Evolutionary conservation across 2,329 filamentous ascomycete genomes (phyloP), one percentile per base, ranked within the genome.

Genomic region (Diaporthe vexans): DNA sequence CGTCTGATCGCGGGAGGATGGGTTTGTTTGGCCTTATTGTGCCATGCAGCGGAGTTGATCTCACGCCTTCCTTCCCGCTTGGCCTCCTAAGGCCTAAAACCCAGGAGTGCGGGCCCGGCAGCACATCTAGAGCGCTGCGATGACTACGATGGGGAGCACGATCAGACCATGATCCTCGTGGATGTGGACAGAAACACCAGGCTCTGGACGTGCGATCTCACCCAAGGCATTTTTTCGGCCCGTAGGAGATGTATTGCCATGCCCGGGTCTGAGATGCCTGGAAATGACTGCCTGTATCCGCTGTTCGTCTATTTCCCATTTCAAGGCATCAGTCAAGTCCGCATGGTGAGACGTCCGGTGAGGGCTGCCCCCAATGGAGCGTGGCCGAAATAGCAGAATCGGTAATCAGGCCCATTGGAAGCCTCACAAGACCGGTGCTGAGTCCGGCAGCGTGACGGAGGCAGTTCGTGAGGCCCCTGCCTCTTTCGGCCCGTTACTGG

Each of bases 401-500:
- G 37, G 35, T 33, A 17, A 9, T 52, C 29, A 15, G 15, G 46
- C 21, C 52, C 40, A 21, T 35, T 37, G 40, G 46, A 35, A 51
- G 37, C 46, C 70, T 61, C 17, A 54, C 33, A 63, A 56, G 57
- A 13, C 57, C 46, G 46, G 70, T 54, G 35, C 46, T 52, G 1
- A 54, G 57, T 72, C 57, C 54, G n/a, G 51, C 35, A 33, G 43
- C 70, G 35, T 21, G 46, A 72, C 57, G 59, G 57, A 72, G 57
- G 59, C 54, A 72, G n/a, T 63, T 72, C 17, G 48, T 72, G 48
- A 72, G 35, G 48, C 33, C 57, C 59, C 35, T 56, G 70, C 57
- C 48, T 43, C 70, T 72, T 72, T 72, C 70, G 57, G 70, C 57
- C 70, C 70, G 70, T 72, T 46, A 37, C 54, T 48, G 48, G 37